A percentile compares a stretch with the other conserved stretches of the same genome.
Evolutionary conservation across 306 rosid genomes (phyloP).

Genomic region (Myrica gale): DNA sequence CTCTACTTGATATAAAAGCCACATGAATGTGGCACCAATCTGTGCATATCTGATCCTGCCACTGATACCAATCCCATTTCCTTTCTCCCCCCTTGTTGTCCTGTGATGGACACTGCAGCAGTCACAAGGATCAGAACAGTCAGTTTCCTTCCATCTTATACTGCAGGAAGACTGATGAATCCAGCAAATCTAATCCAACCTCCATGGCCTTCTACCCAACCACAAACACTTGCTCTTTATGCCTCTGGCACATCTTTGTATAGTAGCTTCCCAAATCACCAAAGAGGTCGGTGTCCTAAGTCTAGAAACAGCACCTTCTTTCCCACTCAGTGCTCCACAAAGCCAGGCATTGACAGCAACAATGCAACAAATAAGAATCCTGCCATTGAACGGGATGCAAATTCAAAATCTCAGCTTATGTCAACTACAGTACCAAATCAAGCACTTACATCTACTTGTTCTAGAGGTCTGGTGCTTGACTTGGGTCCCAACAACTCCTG

Average conservation of each 20-base stretch:
- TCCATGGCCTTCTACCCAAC: conserved; percentile 14
- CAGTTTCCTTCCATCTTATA: background rate
- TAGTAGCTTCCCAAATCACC: background rate
- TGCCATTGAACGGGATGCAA: conserved; percentile 15
- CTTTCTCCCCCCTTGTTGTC: background rate
- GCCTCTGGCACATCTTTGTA: conserved; percentile 1
- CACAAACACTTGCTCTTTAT: conserved; percentile 1
- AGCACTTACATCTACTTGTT: conserved; percentile 24
- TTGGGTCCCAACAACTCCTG: conserved; percentile 11
- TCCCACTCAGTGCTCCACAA: conserved; percentile 20
- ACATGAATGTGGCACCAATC: background rate
- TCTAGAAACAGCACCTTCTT: background rate
- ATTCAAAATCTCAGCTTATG: conserved; percentile 12
- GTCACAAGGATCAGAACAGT: conserved; percentile 17
- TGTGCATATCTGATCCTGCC: background rate
- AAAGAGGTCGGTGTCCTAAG: conserved; percentile 1
- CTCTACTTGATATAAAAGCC: conserved; percentile 17
- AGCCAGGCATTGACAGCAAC: conserved; percentile 25
- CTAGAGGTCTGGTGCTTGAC: conserved; percentile 20
- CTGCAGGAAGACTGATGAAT: background rate
- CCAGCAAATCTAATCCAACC: conserved; percentile 1
- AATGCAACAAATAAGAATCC: conserved; percentile 21
- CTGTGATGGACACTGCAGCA: conserved; percentile 20
- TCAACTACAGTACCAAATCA: conserved; percentile 15
- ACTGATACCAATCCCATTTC: background rate